phyloP scores from a whole-genome alignment of 2,329 filamentous ascomycete species.

The Penicillium freii region DNA sequence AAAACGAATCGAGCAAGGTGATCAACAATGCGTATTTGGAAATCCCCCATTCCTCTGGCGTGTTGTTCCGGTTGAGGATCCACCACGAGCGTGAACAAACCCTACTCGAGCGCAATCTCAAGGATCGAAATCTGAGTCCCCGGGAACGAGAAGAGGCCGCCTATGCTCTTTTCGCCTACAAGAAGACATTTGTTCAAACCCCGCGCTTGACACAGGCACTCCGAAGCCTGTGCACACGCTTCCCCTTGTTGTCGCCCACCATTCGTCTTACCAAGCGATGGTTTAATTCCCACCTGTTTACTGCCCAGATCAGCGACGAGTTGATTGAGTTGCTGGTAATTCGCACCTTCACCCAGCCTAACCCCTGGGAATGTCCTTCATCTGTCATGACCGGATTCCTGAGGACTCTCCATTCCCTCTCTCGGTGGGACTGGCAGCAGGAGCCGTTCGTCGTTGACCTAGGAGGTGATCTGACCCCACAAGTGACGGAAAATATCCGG shows the following conservation, averaged over 20 bases:
- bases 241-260: conserved; percentile 74
- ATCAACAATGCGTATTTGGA: conserved; percentile 82
- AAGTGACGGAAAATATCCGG: conserved; percentile 61
- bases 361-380: conserved; percentile 75
- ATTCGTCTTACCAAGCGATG: conserved; percentile 85
- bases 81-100: conserved; percentile 84
- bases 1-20: conserved; percentile 66
- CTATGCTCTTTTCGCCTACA: conserved; percentile 66
- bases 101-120: conserved; percentile 74
- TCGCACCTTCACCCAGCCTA: conserved; percentile 74
- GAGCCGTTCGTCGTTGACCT: conserved; percentile 80
- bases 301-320: conserved; percentile 72
- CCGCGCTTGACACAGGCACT: conserved; percentile 81
- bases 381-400: conserved; percentile 78
- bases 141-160: conserved; percentile 67
- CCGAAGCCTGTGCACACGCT: conserved; percentile 74
- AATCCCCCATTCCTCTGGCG: conserved; percentile 68
- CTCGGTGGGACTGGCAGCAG: conserved; percentile 87
- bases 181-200: conserved; percentile 67
- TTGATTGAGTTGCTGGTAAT: conserved; percentile 80
- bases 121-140: conserved; percentile 67
- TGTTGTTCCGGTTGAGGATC: conserved; percentile 79
- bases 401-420: conserved; percentile 73
- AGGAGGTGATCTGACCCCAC: conserved; percentile 58
- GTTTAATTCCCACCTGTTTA: conserved; percentile 80